Conservation (phyloP, 2,329 filamentous ascomycete species). For the Penicillium sp. region DNA sequence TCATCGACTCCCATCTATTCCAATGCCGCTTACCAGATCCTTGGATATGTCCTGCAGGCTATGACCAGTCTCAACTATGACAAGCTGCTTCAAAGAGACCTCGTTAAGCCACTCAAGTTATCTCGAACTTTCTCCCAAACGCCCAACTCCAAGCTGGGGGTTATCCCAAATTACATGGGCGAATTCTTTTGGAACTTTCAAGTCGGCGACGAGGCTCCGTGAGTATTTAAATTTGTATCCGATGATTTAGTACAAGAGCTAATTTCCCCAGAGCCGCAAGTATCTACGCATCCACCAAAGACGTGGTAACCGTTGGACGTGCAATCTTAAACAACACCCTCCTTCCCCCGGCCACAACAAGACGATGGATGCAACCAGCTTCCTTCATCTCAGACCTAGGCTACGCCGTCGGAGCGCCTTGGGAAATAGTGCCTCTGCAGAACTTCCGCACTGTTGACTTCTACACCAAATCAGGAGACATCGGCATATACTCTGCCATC, state of each 20-base stretch:
- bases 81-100: constrained; percentile 30
- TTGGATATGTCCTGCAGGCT: constrained; percentile 37
- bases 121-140: constrained; percentile 29
- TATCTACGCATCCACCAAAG: constrained; percentile 42
- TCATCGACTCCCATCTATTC: constrained; percentile 34
- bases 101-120: constrained; percentile 39
- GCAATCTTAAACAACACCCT: constrained; percentile 40
- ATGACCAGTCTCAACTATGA: constrained; percentile 37
- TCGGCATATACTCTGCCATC: constrained; percentile 21
- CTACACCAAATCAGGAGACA: constrained; percentile 25
- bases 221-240: constrained; percentile 15
- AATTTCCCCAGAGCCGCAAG: constrained; percentile 34
- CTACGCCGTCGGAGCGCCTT: constrained; percentile 41
- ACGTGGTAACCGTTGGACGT: constrained; percentile 42
- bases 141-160: constrained; percentile 13
- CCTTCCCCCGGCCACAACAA: constrained; percentile 32
- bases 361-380: constrained; percentile 44
- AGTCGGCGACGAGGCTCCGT: constrained; percentile 41
- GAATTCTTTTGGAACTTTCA: constrained; percentile 31
- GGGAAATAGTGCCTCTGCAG: constrained; percentile 36
- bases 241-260: too few species aligned
- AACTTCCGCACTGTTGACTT: constrained; percentile 17
- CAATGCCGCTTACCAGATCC: constrained; percentile 33
- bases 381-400: constrained; percentile 36
- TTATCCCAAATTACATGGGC: constrained; percentile 36